Conservation (phyloP, 2,329 filamentous ascomycete species). For the Cordyceps pruinosa region DNA sequence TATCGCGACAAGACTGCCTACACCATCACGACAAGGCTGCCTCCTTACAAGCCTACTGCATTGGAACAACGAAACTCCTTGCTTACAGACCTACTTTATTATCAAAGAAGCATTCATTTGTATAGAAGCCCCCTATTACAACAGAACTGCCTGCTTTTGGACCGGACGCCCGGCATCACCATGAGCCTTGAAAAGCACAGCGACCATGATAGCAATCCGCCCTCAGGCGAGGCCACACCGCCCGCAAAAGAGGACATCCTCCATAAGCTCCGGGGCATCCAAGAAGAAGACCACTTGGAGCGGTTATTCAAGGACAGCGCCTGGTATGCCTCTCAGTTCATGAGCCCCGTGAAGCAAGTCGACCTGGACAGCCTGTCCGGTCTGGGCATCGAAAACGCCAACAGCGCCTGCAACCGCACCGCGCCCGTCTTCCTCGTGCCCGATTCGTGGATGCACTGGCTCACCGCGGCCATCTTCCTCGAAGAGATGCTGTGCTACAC, state of each 20-base stretch:
- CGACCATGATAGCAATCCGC: background rate
- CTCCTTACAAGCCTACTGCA: too few species aligned
- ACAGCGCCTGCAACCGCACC: slow-evolving; percentile 2
- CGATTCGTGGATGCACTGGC: background rate
- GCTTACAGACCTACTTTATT: too few species aligned
- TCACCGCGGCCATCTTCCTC: background rate
- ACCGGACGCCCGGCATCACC: background rate
- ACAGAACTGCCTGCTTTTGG: too few species aligned
- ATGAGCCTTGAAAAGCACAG: background rate
- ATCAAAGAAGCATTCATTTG: too few species aligned
- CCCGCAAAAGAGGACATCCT: background rate
- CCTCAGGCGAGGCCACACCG: background rate
- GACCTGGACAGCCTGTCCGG: background rate
- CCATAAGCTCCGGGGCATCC: background rate
- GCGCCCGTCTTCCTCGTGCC: background rate
- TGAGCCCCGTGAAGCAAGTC: background rate
- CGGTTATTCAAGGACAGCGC: background rate
- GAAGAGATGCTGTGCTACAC: background rate
- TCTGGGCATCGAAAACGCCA: background rate
- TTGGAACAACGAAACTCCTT: too few species aligned
- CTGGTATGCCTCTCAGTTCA: background rate
- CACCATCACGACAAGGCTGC: too few species aligned
- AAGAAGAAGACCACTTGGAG: background rate
- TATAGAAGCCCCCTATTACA: too few species aligned
- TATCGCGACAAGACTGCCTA: too few species aligned